Evolutionary conservation across 192 early-diverging fungal genomes (phyloP).

Genomic region (Paraglomus brasilianum): DNA sequence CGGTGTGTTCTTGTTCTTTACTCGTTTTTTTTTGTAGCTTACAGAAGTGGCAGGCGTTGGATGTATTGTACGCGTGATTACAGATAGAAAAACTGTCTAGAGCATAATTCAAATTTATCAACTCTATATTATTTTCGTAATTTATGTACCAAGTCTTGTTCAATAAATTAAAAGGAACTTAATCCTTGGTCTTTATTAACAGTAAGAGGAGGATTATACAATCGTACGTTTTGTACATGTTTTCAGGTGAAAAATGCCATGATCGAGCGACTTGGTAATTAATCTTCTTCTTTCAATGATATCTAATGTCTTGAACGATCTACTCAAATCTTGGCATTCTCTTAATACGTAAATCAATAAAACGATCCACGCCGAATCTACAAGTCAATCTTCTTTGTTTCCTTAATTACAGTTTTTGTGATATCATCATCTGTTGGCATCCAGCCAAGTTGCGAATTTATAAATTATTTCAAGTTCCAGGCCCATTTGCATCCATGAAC

Average conservation of each 20-base stretch:
- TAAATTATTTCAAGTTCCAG: neutral
- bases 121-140: constrained; percentile 18
- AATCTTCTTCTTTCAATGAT: too few relatives aligned
- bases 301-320: too few relatives aligned
- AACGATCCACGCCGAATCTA: too few relatives aligned
- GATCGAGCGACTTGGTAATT: too few relatives aligned
- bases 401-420: too few relatives aligned
- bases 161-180: neutral
- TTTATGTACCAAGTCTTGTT: neutral
- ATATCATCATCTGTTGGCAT: too few relatives aligned
- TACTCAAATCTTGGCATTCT: too few relatives aligned
- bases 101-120: neutral
- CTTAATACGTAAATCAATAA: too few relatives aligned
- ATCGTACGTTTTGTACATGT: too few relatives aligned
- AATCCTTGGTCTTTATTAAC: constrained; percentile 12
- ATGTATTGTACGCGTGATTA: constrained; percentile 88
- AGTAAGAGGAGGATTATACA: too few relatives aligned
- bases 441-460: neutral
- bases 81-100: constrained; percentile 76
- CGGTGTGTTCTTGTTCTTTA: constrained; percentile 21
- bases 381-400: too few relatives aligned
- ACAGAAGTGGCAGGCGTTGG: constrained; percentile 86
- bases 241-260: too few relatives aligned
- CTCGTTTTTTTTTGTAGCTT: constrained; percentile 47
- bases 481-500: constrained; percentile 1